A percentile compares a stretch with the other conserved stretches of the same genome.
These are phyloP conservation scores for Neonectria hederae DNA, from an alignment of 2,329 filamentous ascomycete genomes.

Conservation along the genomic window DNA sequence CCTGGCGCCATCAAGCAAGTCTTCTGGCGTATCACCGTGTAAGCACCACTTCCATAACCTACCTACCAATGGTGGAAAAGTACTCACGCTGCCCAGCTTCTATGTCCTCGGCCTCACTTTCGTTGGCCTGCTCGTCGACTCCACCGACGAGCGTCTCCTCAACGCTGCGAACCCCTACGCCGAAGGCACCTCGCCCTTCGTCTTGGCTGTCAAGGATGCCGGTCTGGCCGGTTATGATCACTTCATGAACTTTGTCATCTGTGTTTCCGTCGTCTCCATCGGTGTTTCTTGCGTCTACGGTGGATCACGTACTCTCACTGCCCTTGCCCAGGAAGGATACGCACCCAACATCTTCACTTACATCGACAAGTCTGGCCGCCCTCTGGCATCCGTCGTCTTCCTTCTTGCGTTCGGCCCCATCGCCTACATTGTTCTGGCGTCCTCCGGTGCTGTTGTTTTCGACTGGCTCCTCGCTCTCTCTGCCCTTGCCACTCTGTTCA, in stretches of 20 bases:
- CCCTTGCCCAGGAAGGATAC: slow-evolving; percentile 65
- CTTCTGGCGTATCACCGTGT: slow-evolving; percentile 62
- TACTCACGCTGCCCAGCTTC: slow-evolving; percentile 44
- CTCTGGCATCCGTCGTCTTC: slow-evolving; percentile 56
- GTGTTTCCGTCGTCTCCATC: slow-evolving; percentile 63
- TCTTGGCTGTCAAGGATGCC: slow-evolving; percentile 59
- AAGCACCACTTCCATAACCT: slow-evolving; percentile 31
- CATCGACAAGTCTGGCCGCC: slow-evolving; percentile 63
- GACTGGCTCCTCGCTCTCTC: slow-evolving; percentile 73
- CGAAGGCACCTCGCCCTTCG: slow-evolving; percentile 59
- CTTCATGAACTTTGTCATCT: slow-evolving; percentile 65
- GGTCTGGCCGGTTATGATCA: slow-evolving; percentile 57
- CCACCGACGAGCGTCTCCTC: slow-evolving; percentile 56
- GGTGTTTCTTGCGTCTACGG: slow-evolving; percentile 65
- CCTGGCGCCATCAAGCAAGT: slow-evolving; percentile 84
- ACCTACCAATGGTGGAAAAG: rapidly evolving
- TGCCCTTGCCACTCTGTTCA: slow-evolving; percentile 70
- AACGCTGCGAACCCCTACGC: slow-evolving; percentile 38
- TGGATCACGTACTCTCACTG: slow-evolving; percentile 64
- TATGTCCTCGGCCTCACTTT: slow-evolving; percentile 61
- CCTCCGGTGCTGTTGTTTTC: slow-evolving; percentile 63
- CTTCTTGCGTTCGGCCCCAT: slow-evolving; percentile 59
- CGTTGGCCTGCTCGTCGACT: slow-evolving; percentile 57
- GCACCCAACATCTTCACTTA: slow-evolving; percentile 64
- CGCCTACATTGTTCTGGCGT: slow-evolving; percentile 57